phyloP scores from a whole-genome alignment of 192 early-diverging fungal species.

The Rhizophagus sp. region DNA sequence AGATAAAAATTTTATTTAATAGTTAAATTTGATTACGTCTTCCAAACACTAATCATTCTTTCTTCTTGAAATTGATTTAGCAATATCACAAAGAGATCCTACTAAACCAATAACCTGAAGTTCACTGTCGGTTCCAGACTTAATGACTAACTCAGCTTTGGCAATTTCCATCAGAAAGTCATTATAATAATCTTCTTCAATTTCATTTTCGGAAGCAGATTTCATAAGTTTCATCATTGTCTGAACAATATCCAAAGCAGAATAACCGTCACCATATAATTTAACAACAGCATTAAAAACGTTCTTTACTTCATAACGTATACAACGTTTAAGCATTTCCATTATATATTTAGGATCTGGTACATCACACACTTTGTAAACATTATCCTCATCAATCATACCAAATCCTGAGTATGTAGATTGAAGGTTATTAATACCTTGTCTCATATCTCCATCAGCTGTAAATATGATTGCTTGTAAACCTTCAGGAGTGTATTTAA shows the following conservation, averaged over 20 bases:
- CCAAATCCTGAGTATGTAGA: constrained; percentile 86
- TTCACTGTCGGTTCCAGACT: not conserved
- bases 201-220: not conserved
- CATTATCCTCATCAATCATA: constrained; percentile 83
- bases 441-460: constrained; percentile 98
- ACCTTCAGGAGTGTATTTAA: constrained; percentile 84
- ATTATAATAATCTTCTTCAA: not conserved
- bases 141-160: not conserved
- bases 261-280: constrained; percentile 86
- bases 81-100: not conserved
- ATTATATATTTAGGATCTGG: constrained; percentile 86
- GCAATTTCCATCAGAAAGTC: not conserved
- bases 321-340: constrained; percentile 73
- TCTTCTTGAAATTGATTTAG: not conserved
- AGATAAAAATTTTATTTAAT: too few species aligned
- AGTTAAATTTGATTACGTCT: too few species aligned
- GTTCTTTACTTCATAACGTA: constrained; percentile 64
- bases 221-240: constrained; percentile 63
- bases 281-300: constrained; percentile 68
- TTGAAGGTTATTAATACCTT: constrained; percentile 97
- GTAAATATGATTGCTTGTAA: constrained; percentile 94
- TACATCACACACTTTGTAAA: constrained; percentile 97
- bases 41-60: not conserved
- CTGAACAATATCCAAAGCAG: constrained; percentile 87
- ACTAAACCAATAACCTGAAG: not conserved